These are phyloP conservation scores for Elsinoe australis DNA, from an alignment of 2,329 filamentous ascomycete genomes.

Conservation along the genomic window DNA sequence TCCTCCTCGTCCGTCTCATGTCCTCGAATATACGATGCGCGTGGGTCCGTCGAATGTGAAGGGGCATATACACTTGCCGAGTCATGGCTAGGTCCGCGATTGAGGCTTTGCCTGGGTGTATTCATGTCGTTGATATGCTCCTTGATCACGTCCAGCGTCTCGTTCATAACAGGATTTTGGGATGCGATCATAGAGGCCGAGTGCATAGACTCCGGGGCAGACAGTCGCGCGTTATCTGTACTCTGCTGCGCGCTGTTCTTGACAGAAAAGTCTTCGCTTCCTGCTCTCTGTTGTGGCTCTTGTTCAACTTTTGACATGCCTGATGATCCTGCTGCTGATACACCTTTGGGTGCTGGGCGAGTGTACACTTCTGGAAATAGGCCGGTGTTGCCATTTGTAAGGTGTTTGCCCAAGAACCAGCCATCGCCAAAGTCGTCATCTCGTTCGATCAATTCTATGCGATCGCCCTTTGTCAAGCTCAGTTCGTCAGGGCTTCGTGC, in stretches of 20 bases:
- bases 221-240: background rate
- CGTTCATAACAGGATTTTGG: slow-evolving; percentile 75
- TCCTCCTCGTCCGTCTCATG: slow-evolving; percentile 95
- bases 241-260: slow-evolving; percentile 8
- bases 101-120: slow-evolving; percentile 50
- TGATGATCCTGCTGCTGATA: slow-evolving; percentile 29
- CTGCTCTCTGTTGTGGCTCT: slow-evolving; percentile 26
- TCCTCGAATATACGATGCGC: slow-evolving; percentile 85
- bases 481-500: slow-evolving; percentile 91
- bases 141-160: slow-evolving; percentile 91
- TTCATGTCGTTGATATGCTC: slow-evolving; percentile 90
- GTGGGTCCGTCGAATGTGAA: slow-evolving; percentile 52
- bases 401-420: slow-evolving; percentile 71
- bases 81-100: slow-evolving; percentile 48
- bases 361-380: slow-evolving; percentile 64
- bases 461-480: slow-evolving; percentile 74
- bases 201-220: slow-evolving; percentile 18
- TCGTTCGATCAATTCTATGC: slow-evolving; percentile 73
- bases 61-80: slow-evolving; percentile 84
- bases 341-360: slow-evolving; percentile 32
- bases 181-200: slow-evolving; percentile 14
- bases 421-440: slow-evolving; percentile 86
- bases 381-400: slow-evolving; percentile 64
- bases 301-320: slow-evolving; percentile 26
- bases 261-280: slow-evolving; percentile 9